Evolutionary conservation across 179 eudicot species (phyloP), one percentile per base, ranked within the genome.

Genomic region (Camellia oleifera): DNA sequence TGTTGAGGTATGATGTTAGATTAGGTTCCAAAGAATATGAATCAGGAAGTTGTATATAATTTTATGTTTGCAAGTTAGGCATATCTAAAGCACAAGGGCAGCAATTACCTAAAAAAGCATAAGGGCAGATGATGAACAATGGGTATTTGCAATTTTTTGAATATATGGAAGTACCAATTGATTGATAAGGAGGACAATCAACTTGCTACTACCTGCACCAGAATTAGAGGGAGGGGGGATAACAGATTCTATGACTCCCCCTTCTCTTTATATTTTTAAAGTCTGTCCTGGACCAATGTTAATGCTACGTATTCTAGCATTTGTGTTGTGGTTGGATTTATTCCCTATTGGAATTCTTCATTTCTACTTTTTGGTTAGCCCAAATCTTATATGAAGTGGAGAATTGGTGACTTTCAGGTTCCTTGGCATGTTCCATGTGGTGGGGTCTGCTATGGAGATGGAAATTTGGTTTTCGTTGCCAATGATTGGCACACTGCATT

Each of bases 401-500:
- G 20, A 18, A 66, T 48, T n/a, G 66, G 77, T 74, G 69, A 69
- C 52, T 79, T 78, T 68, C 92, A 97, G 99, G 98, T 94, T 76
- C 98, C 97, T 77, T 96, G 99, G 99, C 77, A 92, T 86, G 97
- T 96, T 15, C 98, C 99, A 75, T 97, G 99, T 87, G 99, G 99
- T 42, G 98, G 99, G 20, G 81, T 88, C 82, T 89, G 97, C 87
- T 97, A 97, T 66, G 99, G 98, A 80, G 99, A 97, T 85, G 99
- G 98, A 81, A 97, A 97, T 88, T 85, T 94, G 87, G 98, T 88
- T 71, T 97, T 97, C 84, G 90, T 97, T 82, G 99, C 98, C 80
- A 97, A 97, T 87, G 99, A 97, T 80, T 97, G 99, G 99, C 99
- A 97, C 81, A 94, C 99, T 61, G 99, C 99, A 56, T 80, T 97